Base-by-base conservation (phyloP, 225 moss, liverwort and hornwort genomes). In the Physcomitrium patens region DNA sequence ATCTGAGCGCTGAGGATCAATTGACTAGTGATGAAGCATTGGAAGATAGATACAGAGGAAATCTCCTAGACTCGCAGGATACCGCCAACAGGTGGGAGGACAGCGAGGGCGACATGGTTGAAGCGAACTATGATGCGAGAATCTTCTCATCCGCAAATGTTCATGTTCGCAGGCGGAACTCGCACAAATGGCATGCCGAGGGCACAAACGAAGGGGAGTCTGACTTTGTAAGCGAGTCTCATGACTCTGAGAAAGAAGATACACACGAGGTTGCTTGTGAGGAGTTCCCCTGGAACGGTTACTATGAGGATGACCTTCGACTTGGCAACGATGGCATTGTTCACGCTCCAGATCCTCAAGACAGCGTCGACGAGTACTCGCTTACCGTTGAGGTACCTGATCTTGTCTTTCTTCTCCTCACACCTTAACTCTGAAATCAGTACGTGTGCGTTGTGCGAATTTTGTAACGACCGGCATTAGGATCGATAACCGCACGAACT, bases 191-290 rank as follows among this genome's bases (percentile, higher is more conserved):
- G 49, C 62, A 77, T 57, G 77, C 77, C 10, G 73, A 74, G 48
- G 81, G 77, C n/a, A 48, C 62, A 2, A 55, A 68, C 12, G 81
- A 81, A 53, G 81, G 86, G 45, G 86, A 70, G 53, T 86, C 86
- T 13, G 89, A 86, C 26, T 83, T 73, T 9, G 83, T 83, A 24
- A 87, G 85, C 61, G 84, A 83, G 67, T 85, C 81, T 49, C 74
- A 81, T 10, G 78, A 72, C 44, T 85, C 81, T 2, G 82, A 84
- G 11, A 85, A 67, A 11, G 74, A 68, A 0, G 72, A 77, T 16
- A 70, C 55, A 10, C 72, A 80, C 42, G 79, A 70, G 9, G 72
- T 31, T 37, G 79, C 75, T 41, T 77, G 31, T 42, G 85, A 78
- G 44, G 77, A 69, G 12, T 78, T 77, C 56, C 76, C 73, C 54